Evolutionary conservation across 495 filamentous ascomycete species (phyloP), one percentile per base, ranked within the genome.

Genomic region (Talaromyces stipitatus): DNA sequence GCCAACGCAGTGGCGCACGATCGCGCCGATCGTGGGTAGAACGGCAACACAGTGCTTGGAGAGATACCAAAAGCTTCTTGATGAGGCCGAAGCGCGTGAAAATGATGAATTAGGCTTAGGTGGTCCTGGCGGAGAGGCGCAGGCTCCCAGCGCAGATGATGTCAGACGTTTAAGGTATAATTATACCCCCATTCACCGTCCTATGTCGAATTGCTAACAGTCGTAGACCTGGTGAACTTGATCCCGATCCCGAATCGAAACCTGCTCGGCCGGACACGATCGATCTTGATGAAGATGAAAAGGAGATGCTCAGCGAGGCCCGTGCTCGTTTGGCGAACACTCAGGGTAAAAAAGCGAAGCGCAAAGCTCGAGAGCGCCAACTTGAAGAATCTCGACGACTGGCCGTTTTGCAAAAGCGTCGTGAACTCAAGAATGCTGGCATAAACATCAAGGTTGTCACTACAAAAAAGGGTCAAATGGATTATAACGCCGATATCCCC

Each of bases 1-100:
- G 89, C 94, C 94, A 28, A 97, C 94, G 29, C 94, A 98, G 79
- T 98, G 94, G 94, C 86, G 95, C 63, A 97, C 94, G 32, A 95
- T 97, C 70, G 94, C 94, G 51, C 91, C 92, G 57, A 92, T 97
- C 59, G 94, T 98, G 57, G 94, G 95, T 56, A 82, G 94, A 51
- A 97, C 94, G 28, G 95, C 94, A 16, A 96, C 92, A 56, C 92
- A 97, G 72, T 98, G 95, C 69, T 75, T 98, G 60, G 94, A 97
- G 72, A 83, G 95, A 30, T 98, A 98, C 66, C 92, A 97, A 71
- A 95, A 92, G 68, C 82, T 98, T 36, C 78, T 98, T 50, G 94
- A 98, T 64, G 94, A 97, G 65, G 92, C 94, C 14, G 95, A 98
- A 63, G 86, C 91, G 62, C 85, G 87, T 59, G 94, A 98, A 63